These are phyloP conservation scores for Xylariales sp. DNA, from an alignment of 2,329 filamentous ascomycete genomes.

Conservation along the genomic window DNA sequence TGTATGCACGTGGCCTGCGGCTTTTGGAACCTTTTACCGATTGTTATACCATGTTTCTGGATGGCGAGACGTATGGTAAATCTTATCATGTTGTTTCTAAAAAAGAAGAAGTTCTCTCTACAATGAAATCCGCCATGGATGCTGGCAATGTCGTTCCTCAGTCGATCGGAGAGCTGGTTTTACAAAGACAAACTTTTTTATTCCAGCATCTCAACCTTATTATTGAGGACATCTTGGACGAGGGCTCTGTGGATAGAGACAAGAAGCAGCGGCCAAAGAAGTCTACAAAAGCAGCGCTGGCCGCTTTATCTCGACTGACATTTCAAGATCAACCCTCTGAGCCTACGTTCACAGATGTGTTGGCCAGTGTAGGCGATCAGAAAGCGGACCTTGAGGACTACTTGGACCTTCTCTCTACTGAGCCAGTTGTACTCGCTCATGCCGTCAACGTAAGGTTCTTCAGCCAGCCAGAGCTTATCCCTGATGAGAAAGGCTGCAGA, in stretches of 20 bases:
- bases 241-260: constrained; percentile 25
- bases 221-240: constrained; percentile 36
- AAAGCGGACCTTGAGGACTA: constrained; percentile 26
- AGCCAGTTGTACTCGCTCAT: constrained; percentile 27
- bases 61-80: constrained; percentile 30
- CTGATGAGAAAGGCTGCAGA: constrained; percentile 37
- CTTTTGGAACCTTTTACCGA: constrained; percentile 21
- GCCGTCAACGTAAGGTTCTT: constrained; percentile 32
- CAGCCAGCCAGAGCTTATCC: constrained; percentile 35
- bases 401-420: constrained; percentile 25
- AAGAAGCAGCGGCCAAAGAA: constrained; percentile 22
- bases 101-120: constrained; percentile 15
- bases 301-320: constrained; percentile 25
- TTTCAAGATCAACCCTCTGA: constrained; percentile 15
- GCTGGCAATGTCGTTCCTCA: constrained; percentile 22
- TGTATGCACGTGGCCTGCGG: constrained; percentile 26
- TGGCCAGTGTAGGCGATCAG: constrained; percentile 26
- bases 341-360: constrained; percentile 25
- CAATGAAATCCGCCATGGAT: constrained; percentile 16
- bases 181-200: constrained; percentile 32
- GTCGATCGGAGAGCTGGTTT: constrained; percentile 27
- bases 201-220: constrained; percentile 35
- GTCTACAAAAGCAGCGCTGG: constrained; percentile 18
- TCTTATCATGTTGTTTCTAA: constrained; percentile 21
- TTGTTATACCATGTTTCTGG: constrained; percentile 31